Base-by-base conservation (phyloP, 2,329 filamentous ascomycete genomes). In the Orbilia quercus region DNA sequence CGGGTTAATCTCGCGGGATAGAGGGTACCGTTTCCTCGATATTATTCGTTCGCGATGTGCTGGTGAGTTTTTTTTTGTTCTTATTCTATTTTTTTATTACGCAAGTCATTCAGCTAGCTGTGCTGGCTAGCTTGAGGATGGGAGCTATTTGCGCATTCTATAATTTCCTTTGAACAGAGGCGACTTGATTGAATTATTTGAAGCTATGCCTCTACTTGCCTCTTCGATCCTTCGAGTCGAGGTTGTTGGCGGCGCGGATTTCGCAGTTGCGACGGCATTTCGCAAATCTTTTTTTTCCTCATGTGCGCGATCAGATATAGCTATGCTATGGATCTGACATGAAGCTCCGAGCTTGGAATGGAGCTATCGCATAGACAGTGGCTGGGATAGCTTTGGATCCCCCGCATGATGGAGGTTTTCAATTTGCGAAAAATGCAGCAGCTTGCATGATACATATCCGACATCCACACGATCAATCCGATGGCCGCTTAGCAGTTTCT, bases 1-100 rank as follows among this genome's bases (percentile, higher is more conserved):
- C 62, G 76, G 74, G 77, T 11, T 45, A 44, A 44, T 45, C 12
- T 75, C 76, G 60, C 50, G 25, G n/a, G 70, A 65, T 76, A 93
- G 90, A 93, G 85, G 90, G 91, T 75, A 93, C 91, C 54, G 88
- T 93, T 75, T 92, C 90, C 80, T 89, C 90, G 77, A 92, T 93
- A 80, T 91, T 89, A 77, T 93, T 93, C 81, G 91, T 93, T 81
- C 91, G 91, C 82, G 89, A 92, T 80, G 87, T 91, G 76, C 83
- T 93, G 82, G 91, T 93, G 87, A 86, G 90, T 82, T 45, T 7
- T 38, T 48, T 64, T 57, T 53, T 28, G n/a, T n/a, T n/a, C n/a
- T 79, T 62, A 38, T 76, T 54, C 44, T 65, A 71, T 74, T 75
- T 67, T 75, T 51, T 28, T 74, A 40, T n/a, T n/a, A n/a, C n/a